These are phyloP conservation scores for Puccinia sorghi DNA, from an alignment of 1,284 basidiomycete genomes.

Conservation along the genomic window DNA sequence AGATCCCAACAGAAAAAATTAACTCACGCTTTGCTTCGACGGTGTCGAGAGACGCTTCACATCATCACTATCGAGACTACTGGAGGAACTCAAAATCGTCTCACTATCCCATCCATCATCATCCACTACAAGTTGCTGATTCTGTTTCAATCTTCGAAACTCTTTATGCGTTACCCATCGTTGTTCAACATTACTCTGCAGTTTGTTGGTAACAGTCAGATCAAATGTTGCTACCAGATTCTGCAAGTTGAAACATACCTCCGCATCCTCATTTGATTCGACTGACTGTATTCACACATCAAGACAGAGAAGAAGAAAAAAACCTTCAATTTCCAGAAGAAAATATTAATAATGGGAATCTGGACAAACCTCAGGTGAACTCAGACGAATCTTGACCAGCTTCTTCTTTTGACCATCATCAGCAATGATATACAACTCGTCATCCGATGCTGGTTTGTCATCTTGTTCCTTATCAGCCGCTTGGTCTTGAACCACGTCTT, in stretches of 20 bases:
- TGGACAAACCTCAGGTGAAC: conserved; percentile 22
- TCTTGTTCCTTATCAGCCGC: no score
- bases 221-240: background rate
- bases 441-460: background rate
- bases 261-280: background rate
- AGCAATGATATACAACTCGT: conserved; percentile 36
- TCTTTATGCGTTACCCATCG: conserved; percentile 43
- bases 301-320: background rate
- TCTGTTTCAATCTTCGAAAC: conserved; percentile 33
- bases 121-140: background rate
- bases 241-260: background rate
- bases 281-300: background rate
- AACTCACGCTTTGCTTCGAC: conserved; percentile 10
- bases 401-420: conserved; percentile 43
- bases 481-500: background rate
- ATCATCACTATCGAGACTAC: background rate
- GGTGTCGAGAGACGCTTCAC: conserved; percentile 15
- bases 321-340: background rate
- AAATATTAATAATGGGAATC: background rate
- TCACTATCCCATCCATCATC: conserved; percentile 40
- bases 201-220: background rate
- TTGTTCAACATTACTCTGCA: conserved; percentile 23
- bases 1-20: background rate
- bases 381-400: conserved; percentile 34
- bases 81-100: conserved; percentile 11